These are phyloP conservation scores for Paratinospora sagittata DNA, from an alignment of 164 flowering plant genomes.

Conservation along the genomic window DNA sequence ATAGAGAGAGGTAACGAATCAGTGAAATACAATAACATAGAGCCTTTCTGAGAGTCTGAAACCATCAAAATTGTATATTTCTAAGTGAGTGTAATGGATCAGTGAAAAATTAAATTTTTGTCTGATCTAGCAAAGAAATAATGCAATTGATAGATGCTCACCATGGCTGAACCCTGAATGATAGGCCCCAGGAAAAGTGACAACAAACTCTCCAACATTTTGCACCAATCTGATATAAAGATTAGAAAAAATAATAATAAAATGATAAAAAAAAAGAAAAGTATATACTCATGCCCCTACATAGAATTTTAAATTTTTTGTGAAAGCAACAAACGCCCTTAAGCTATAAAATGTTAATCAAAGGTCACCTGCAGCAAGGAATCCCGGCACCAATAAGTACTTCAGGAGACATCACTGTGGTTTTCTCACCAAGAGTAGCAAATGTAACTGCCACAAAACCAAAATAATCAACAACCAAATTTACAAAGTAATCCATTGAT, in stretches of 20 bases:
- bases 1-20: no score
- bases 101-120: not conserved
- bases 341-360: constrained; percentile 3
- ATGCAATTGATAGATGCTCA: constrained; percentile 27
- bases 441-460: constrained; percentile 58
- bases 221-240: constrained; percentile 75
- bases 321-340: not conserved
- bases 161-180: constrained; percentile 99
- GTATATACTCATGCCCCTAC: not conserved
- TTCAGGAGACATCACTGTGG: constrained; percentile 97
- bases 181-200: constrained; percentile 98
- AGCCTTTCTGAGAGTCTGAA: not conserved
- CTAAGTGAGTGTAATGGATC: constrained; percentile 4
- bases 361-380: constrained; percentile 93
- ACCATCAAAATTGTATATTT: not conserved
- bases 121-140: not conserved
- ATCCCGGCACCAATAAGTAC: constrained; percentile 78
- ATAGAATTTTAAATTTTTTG: not conserved
- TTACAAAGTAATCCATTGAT: not conserved
- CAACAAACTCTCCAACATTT: constrained; percentile 97
- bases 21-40: not conserved
- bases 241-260: constrained; percentile 12
- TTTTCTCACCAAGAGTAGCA: constrained; percentile 93
- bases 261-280: not conserved
- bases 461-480: constrained; percentile 7